Conservation (phyloP, 169 alveolate species). For the Cryptosporidium xiaoi region DNA sequence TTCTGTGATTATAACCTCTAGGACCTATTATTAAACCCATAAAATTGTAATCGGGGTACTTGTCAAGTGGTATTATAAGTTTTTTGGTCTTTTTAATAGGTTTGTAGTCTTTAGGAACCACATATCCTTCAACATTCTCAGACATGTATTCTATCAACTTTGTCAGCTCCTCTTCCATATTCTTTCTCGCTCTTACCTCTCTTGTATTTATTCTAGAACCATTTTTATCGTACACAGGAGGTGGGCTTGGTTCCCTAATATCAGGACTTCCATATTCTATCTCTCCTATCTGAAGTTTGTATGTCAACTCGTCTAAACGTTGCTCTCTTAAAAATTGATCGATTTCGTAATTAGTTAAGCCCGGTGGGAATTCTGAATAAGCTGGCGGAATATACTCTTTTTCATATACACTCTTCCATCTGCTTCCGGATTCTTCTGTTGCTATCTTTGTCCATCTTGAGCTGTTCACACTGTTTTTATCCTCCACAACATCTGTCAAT, state of each 20-base stretch:
- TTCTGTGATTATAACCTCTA: conserved; percentile 93
- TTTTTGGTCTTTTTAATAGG: conserved; percentile 88
- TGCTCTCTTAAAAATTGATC: conserved; percentile 92
- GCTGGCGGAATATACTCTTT: conserved; percentile 90
- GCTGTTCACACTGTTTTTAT: not conserved
- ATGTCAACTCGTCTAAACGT: conserved; percentile 88
- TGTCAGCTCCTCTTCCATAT: conserved; percentile 89
- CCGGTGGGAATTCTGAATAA: conserved; percentile 90
- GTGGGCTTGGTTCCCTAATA: conserved; percentile 92
- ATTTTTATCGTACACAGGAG: conserved; percentile 89
- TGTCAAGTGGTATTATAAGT: conserved; percentile 88
- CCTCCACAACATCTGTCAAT: not conserved
- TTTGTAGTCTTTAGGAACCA: conserved; percentile 88
- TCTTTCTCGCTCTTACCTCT: conserved; percentile 87
- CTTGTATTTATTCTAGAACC: conserved; percentile 91
- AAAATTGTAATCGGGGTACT: conserved; percentile 92
- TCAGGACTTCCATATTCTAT: conserved; percentile 91
- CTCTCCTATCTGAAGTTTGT: conserved; percentile 86
- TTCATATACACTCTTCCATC: conserved; percentile 77
- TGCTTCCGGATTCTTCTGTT: conserved; percentile 1
- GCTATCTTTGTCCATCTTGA: conserved; percentile 52
- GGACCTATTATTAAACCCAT: conserved; percentile 95
- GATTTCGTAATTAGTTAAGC: conserved; percentile 86
- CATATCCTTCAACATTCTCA: conserved; percentile 87
- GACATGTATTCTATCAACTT: conserved; percentile 87